phyloP scores from a whole-genome alignment of 305 asterid genomes.

The Fraxinus sp. region DNA sequence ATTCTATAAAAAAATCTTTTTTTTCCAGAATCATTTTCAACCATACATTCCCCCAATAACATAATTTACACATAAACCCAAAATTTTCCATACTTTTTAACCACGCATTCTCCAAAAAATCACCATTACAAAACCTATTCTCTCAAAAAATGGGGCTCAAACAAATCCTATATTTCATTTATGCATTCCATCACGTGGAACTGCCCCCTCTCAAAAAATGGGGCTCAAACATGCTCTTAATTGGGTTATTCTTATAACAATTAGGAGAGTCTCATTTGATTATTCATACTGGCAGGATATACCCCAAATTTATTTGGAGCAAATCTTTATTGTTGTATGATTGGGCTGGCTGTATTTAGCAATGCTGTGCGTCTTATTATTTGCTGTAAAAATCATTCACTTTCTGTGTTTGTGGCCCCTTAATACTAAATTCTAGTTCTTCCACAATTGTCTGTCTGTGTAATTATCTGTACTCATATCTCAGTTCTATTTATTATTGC shows the following conservation, averaged over 20 bases:
- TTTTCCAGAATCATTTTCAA: background rate
- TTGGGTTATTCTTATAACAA: background rate
- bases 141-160: background rate
- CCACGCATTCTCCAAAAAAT: background rate
- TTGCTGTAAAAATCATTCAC: background rate
- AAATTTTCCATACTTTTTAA: background rate
- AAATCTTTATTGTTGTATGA: background rate
- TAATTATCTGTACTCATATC: background rate
- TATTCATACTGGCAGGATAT: background rate
- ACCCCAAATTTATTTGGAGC: background rate
- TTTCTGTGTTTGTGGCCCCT: background rate
- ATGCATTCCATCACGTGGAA: background rate
- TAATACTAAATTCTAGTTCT: background rate
- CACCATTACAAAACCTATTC: background rate
- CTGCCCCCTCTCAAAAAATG: background rate
- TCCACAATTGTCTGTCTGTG: background rate
- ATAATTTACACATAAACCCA: background rate
- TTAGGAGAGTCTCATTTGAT: background rate
- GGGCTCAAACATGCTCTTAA: background rate
- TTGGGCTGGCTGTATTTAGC: slow-evolving; percentile 1
- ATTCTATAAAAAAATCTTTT: background rate
- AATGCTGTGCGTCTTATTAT: background rate
- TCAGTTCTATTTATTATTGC: background rate
- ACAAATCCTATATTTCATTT: background rate
- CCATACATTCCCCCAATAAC: background rate